phyloP scores from a whole-genome alignment of 306 rosid species.

The Prinsepia uniflora region DNA sequence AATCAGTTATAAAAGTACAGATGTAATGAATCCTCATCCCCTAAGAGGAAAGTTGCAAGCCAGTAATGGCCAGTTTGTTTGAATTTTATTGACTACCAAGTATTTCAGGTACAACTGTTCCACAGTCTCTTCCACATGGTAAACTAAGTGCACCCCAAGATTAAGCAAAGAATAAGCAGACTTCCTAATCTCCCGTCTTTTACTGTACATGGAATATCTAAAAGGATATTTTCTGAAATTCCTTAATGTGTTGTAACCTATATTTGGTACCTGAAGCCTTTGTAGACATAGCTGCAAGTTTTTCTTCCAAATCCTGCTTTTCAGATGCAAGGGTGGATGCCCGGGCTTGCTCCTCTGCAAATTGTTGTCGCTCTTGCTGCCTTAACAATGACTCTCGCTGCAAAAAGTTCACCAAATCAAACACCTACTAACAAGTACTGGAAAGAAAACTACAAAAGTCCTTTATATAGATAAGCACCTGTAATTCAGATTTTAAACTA shows the following conservation, averaged over 20 bases:
- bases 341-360: constrained; percentile 58
- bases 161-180: constrained; percentile 15
- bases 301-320: constrained; percentile 79
- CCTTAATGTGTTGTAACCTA: not conserved
- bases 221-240: not conserved
- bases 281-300: constrained; percentile 46
- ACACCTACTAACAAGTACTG: constrained; percentile 20
- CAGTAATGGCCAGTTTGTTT: not conserved
- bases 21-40: not conserved
- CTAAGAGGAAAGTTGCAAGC: not conserved
- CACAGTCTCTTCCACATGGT: not conserved
- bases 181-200: not conserved
- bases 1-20: not conserved
- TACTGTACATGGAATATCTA: not conserved
- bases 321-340: constrained; percentile 55
- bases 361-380: constrained; percentile 71
- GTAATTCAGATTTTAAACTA: constrained; percentile 59
- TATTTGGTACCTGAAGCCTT: constrained; percentile 48
- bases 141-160: constrained; percentile 12
- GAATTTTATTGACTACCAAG: not conserved
- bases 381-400: constrained; percentile 70
- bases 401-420: constrained; percentile 30
- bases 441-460: constrained; percentile 15
- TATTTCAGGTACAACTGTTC: not conserved
- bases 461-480: constrained; percentile 37